phyloP scores from a whole-genome alignment of 257 asterid genomes.

The Solanum paucissectum region DNA sequence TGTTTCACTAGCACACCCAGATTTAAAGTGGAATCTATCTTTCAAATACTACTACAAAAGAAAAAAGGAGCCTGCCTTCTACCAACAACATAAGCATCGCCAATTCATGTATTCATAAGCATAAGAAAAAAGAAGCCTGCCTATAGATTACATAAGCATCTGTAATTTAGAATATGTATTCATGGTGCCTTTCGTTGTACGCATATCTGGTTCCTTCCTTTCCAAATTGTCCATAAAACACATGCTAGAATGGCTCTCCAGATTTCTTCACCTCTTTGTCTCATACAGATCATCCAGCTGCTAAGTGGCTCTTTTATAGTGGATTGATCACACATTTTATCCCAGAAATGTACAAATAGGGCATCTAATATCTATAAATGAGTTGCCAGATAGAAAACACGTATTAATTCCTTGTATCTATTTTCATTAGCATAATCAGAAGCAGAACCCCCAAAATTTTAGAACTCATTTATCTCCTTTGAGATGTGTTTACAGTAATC shows the following conservation, averaged over 20 bases:
- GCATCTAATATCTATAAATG: neutral
- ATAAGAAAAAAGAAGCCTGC: neutral
- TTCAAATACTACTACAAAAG: neutral
- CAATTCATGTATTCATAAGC: neutral
- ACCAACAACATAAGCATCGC: neutral
- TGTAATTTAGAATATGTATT: neutral
- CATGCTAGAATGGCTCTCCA: neutral
- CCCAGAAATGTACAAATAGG: neutral
- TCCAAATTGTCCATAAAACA: neutral
- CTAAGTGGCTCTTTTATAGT: neutral
- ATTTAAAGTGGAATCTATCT: neutral
- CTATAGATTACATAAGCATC: neutral
- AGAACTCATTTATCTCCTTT: neutral
- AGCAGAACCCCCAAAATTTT: neutral
- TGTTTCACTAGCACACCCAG: neutral
- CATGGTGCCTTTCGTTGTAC: neutral
- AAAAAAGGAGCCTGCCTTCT: neutral
- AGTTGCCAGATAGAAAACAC: neutral
- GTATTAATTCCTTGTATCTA: neutral
- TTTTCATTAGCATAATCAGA: neutral
- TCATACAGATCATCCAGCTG: neutral
- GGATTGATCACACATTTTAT: neutral
- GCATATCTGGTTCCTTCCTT: neutral
- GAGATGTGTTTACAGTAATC: neutral
- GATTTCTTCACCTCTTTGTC: neutral